Conservation (phyloP, 345 rosid genomes). For the Ceriops decandra region DNA sequence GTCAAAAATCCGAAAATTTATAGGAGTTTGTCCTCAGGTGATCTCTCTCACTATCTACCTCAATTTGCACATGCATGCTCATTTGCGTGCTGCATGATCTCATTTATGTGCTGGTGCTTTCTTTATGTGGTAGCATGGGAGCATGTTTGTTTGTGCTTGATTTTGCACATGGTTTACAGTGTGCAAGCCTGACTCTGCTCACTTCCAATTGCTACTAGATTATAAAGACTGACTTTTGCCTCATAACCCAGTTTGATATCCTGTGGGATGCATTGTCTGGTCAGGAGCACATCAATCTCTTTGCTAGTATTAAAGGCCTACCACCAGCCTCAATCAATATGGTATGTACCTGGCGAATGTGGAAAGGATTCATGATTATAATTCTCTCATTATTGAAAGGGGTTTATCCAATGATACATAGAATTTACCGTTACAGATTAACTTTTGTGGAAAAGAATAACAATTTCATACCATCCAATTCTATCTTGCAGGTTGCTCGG, state of each 20-base stretch:
- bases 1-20: conserved; percentile 70
- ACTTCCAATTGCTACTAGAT: not conserved
- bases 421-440: not conserved
- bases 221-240: conserved; percentile 11
- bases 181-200: not conserved
- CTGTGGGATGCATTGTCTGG: conserved; percentile 90
- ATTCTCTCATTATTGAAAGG: conserved; percentile 3
- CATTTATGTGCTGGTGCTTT: too few relatives aligned
- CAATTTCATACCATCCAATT: conserved; percentile 1
- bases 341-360: conserved; percentile 37
- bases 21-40: conserved; percentile 98
- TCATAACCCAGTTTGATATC: conserved; percentile 62
- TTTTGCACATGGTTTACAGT: not conserved
- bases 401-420: not conserved
- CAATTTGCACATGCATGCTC: not conserved
- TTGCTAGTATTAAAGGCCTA: conserved; percentile 78
- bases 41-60: conserved; percentile 3
- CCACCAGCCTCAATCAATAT: conserved; percentile 50
- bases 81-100: not conserved
- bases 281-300: conserved; percentile 78
- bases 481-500: conserved; percentile 44
- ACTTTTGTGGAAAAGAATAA: not conserved
- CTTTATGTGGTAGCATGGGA: not conserved
- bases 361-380: not conserved
- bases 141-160: not conserved